A percentile compares a stretch with the other conserved stretches of the same genome.
Conservation (phyloP, 2,329 filamentous ascomycete genomes). For the Aspergillus ibericus region DNA sequence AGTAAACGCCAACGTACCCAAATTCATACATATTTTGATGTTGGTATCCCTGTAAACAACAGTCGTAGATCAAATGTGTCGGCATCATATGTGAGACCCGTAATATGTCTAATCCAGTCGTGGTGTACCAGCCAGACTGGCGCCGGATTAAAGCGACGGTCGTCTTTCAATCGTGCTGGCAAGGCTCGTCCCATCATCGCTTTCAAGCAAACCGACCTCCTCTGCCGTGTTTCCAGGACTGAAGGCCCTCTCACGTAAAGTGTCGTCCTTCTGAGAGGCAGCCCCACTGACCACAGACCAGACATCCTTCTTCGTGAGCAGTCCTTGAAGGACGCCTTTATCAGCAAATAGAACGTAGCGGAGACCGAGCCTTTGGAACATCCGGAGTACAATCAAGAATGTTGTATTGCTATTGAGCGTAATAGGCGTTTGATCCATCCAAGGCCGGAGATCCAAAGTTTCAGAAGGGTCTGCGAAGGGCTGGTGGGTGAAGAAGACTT, state of each 20-base stretch:
- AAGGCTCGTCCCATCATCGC: conserved; percentile 34
- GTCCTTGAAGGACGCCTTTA: conserved; percentile 74
- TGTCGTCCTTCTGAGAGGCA: conserved; percentile 51
- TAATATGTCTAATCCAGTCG: background rate
- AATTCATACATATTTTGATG: background rate
- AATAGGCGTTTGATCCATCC: conserved; percentile 99
- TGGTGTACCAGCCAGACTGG: background rate
- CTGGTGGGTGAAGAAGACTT: conserved; percentile 82
- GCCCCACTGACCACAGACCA: conserved; percentile 88
- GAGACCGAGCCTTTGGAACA: conserved; percentile 93
- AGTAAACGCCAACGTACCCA: background rate
- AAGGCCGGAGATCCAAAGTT: conserved; percentile 84
- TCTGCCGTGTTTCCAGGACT: conserved; percentile 31
- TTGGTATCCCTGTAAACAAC: background rate
- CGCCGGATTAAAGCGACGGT: conserved; percentile 28
- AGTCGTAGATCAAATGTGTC: background rate
- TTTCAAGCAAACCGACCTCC: conserved; percentile 40
- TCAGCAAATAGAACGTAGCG: conserved; percentile 88
- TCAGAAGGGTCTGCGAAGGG: conserved; percentile 73
- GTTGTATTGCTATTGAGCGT: conserved; percentile 75
- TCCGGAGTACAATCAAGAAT: conserved; percentile 81
- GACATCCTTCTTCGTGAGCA: conserved; percentile 96
- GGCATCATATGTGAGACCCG: background rate
- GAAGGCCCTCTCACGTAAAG: conserved; percentile 29
- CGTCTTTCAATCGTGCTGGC: conserved; percentile 33